phyloP scores from a whole-genome alignment of 1,139 yeast species.

The Geotrichum bryndzae region DNA sequence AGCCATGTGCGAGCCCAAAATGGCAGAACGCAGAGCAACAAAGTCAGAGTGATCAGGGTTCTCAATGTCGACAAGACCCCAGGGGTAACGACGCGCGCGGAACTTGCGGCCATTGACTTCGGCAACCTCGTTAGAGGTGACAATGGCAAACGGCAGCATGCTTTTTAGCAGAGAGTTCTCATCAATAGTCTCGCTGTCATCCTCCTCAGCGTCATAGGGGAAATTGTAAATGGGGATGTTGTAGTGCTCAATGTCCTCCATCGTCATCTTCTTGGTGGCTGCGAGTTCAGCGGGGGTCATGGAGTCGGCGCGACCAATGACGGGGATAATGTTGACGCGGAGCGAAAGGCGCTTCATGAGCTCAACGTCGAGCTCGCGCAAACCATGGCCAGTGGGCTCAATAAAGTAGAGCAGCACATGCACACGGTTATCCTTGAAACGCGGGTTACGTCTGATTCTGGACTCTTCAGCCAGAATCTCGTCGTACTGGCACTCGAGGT shows the following conservation, averaged over 20 bases:
- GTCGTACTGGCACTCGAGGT: constrained; percentile 81
- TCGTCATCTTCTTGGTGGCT: constrained; percentile 55
- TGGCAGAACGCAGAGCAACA: constrained; percentile 63
- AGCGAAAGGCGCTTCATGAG: constrained; percentile 70
- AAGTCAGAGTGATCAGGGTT: constrained; percentile 79
- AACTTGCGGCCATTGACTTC: constrained; percentile 60
- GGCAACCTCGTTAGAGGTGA: constrained; percentile 59
- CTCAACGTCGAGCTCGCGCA: constrained; percentile 63
- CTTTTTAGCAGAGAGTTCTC: constrained; percentile 69
- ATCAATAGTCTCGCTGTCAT: constrained; percentile 61
- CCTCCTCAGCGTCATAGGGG: constrained; percentile 63
- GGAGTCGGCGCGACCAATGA: constrained; percentile 78
- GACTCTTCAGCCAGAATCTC: constrained; percentile 88
- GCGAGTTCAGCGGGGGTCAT: constrained; percentile 69
- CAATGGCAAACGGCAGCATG: constrained; percentile 77
- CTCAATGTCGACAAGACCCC: constrained; percentile 86
- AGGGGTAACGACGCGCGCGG: constrained; percentile 80
- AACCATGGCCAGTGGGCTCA: constrained; percentile 68
- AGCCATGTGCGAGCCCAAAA: constrained; percentile 78
- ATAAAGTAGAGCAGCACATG: constrained; percentile 65
- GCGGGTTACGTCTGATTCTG: constrained; percentile 76
- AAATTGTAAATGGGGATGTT: constrained; percentile 80
- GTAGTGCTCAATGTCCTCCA: constrained; percentile 70
- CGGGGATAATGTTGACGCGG: constrained; percentile 80
- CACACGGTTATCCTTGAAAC: constrained; percentile 66